Base-by-base conservation (phyloP, 495 filamentous ascomycete genomes). In the Neurospora sp. region DNA sequence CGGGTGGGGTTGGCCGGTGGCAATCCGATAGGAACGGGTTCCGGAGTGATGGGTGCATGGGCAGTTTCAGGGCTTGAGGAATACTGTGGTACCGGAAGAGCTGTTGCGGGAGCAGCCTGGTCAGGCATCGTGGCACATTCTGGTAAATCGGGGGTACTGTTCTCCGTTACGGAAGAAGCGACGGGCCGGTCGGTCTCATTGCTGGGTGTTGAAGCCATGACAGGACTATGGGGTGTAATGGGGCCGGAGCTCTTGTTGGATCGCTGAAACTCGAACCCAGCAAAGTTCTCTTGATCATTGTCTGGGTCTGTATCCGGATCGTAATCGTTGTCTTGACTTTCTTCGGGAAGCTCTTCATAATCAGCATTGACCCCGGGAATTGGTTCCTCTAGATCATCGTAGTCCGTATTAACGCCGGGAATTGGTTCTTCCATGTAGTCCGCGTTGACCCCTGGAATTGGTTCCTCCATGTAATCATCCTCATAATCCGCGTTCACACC, bases 281-380 rank as follows among this genome's bases (percentile, higher is more conserved):
- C 82, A 75, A 88, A 86, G 73, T 84, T 87, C 69, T 87, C 85
- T 68, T 85, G 84, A 70, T 85, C 83, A 70, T 87, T 82, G 69
- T 87, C 85, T 0, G 82, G 82, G 66, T 84, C 82, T 4, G 78
- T 69, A 6, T 66, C 69, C 18, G 38, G 78, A 4, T 78, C 80
- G 16, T 72, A 72, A n/a, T 79, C 75, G 1, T 61, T 5, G 27
- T 35, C 53, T 61, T 61, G 27, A 35, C 14, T 18, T 16, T 61
- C 53, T 6, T 14, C 39, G 12, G 76, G 74, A 44, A 76, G 79
- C 35, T 88, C 87, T 37, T 87, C 84, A 5, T 91, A 86, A 78
- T 91, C 89, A 37, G 85, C 86, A 79, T 92, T 93, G 59, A 94
- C 88, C 12, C 91, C 91, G 0, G 92, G 91, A 70, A 94, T 93